Evolutionary conservation across 2,329 filamentous ascomycete species (phyloP), one percentile per base, ranked within the genome.

Genomic region (Colletotrichum scovillei): DNA sequence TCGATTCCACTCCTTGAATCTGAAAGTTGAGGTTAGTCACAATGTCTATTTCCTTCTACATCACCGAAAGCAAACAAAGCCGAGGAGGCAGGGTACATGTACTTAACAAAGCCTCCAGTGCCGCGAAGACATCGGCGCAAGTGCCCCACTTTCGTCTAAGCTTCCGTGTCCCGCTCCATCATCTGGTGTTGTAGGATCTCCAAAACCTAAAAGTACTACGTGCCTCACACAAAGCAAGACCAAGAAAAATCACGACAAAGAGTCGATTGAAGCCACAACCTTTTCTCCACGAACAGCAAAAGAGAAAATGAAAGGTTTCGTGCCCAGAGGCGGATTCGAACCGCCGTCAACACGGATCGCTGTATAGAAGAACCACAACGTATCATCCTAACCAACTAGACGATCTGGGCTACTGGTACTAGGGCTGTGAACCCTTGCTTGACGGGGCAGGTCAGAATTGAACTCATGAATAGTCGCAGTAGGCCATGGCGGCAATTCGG

Each of bases 381-480:
- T 72, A 73, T 73, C 70, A 73, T 73, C 70, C 70, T 73, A 73
- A 73, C 70, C 70, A 73, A 73, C 70, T 73, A 73, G 70, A 73
- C 70, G 70, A 73, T 73, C 70, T 73, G 70, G 66, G 70, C 70
- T 9, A 28, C 22, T 26, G 16, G 1, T 28, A 42, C 38, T 42
- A 9, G 58, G 49, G 26, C 26, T n/a, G 8, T 11, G 19, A 22
- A 55, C 16, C 66, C 53, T 32, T 60, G 16, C 16, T 73, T 69
- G 55, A 30, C n/a, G 16, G n/a, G 4, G 3, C 7, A 19, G 0
- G 0, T 12, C 12, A 6, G 0, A 24, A 24, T 6, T 0, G 0
- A 0, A 2, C 6, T 1, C 0, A 63, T 32, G 3, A 19, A 46
- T 16, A 4, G 7, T 5, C 0, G 3, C 1, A 11, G 19, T 49